Base-by-base conservation (phyloP, 306 rosid genomes). In the Acacia crassicarpa region DNA sequence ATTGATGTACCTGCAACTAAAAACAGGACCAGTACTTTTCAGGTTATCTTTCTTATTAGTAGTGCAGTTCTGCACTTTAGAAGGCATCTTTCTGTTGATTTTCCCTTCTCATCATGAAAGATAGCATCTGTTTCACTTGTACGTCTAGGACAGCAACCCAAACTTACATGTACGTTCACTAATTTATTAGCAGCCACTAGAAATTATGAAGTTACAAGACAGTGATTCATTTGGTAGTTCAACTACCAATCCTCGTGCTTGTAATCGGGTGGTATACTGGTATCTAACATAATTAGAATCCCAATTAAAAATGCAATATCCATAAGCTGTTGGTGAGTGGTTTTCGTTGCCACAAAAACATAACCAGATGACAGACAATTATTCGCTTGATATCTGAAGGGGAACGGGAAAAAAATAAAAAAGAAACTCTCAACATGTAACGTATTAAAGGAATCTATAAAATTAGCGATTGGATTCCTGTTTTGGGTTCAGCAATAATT, bases 391-490 rank as follows among this genome's bases (percentile, higher is more conserved):
- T 43, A 70, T 81, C 71, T 67, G 3, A 74, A 48, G 12, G 65
- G 27, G 62, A 20, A 8, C 27, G 13, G 4, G 13, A 2, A 53
- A 80, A 58, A 53, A 67, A 62, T 68, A 27, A 27, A 27, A 27
- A 27, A 27, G 1, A 30, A 30, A 78, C 38, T 81, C 65, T 49
- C 30, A 54, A 69, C 25, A 72, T 79, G 58, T 61, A 33, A 71
- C 77, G 45, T 63, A 75, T 81, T 87, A 78, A 78, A 69, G 86
- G 79, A 83, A 74, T 75, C 32, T 74, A 75, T 74, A 63, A 77
- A 40, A 33, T 30, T 40, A 77, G 51, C 75, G 73, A 53, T 77
- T 69, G 66, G 51, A 82, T 77, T 73, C 86, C 35, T n/a, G 49
- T 73, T 77, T n/a, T 77, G 40, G 45, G 56, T 68, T 77, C 66